phyloP scores from a whole-genome alignment of 2,329 filamentous ascomycete species.

The Ophiostoma himal-ulmi region DNA sequence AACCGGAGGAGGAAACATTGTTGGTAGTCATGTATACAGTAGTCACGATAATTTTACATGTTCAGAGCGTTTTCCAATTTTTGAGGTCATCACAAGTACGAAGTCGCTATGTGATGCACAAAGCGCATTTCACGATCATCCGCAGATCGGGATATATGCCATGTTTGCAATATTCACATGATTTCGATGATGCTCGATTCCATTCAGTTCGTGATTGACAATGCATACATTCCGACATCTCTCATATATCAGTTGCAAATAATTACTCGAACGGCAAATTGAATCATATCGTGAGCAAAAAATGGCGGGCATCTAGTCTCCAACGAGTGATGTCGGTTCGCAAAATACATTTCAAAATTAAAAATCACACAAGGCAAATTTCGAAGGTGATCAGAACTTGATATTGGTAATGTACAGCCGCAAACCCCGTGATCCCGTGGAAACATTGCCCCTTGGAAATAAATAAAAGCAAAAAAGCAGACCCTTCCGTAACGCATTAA shows the following conservation, averaged over 20 bases:
- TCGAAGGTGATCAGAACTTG: conserved; percentile 10
- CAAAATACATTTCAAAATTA: too few species aligned
- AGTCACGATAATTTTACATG: not conserved
- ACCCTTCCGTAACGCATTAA: conserved; percentile 71
- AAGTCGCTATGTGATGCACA: too few species aligned
- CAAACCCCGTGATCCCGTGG: conserved; percentile 64
- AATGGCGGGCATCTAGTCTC: too few species aligned
- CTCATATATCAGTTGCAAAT: too few species aligned
- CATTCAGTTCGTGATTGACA: not conserved
- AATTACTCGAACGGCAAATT: too few species aligned
- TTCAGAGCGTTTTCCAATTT: not conserved
- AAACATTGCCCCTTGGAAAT: conserved; percentile 58
- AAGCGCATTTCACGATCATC: not conserved
- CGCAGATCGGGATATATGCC: too few species aligned
- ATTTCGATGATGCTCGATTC: not conserved
- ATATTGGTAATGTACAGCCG: conserved; percentile 65
- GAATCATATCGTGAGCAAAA: too few species aligned
- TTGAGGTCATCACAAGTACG: not conserved
- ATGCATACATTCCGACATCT: too few species aligned
- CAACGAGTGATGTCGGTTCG: too few species aligned
- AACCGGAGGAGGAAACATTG: conserved; percentile 10
- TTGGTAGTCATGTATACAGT: not conserved
- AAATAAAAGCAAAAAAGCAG: conserved; percentile 46
- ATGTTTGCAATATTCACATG: not conserved
- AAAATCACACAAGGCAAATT: not conserved